Conservation (phyloP, 2,329 filamentous ascomycete genomes). For the Pseudogymnoascus sp. region DNA sequence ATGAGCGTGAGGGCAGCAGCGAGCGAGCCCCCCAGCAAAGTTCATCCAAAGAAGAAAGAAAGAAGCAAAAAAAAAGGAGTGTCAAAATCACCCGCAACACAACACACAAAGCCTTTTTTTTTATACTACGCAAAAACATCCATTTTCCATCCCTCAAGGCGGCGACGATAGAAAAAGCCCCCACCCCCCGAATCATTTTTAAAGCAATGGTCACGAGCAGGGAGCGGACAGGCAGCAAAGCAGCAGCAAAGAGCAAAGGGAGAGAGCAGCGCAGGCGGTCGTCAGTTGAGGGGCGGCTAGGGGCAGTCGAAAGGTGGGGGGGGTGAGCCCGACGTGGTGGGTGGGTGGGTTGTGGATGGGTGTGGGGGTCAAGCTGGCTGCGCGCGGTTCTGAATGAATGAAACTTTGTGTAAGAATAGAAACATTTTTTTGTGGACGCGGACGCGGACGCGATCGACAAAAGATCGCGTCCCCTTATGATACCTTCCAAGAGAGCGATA, state of each 20-base stretch:
- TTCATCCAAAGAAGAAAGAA: not conserved
- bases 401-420: constrained; percentile 8
- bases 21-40: not conserved
- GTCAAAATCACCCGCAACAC: constrained; percentile 2
- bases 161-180: constrained; percentile 6
- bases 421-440: constrained; percentile 5
- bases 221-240: not conserved
- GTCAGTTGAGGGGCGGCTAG: not conserved
- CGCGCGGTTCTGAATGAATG: constrained; percentile 2
- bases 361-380: not conserved
- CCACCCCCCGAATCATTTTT: not conserved
- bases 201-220: not conserved
- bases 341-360: not conserved
- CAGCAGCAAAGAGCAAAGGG: not conserved
- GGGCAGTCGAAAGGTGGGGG: not conserved
- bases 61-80: not conserved
- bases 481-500: not conserved
- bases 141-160: constrained; percentile 6
- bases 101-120: not conserved
- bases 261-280: not conserved
- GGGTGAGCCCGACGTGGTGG: not conserved
- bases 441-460: constrained; percentile 3
- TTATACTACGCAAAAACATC: constrained; percentile 5
- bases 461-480: not conserved
- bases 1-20: not conserved